These are phyloP conservation scores for Henningerozyma blattae DNA, from an alignment of 805 yeast genomes.

Conservation along the genomic window DNA sequence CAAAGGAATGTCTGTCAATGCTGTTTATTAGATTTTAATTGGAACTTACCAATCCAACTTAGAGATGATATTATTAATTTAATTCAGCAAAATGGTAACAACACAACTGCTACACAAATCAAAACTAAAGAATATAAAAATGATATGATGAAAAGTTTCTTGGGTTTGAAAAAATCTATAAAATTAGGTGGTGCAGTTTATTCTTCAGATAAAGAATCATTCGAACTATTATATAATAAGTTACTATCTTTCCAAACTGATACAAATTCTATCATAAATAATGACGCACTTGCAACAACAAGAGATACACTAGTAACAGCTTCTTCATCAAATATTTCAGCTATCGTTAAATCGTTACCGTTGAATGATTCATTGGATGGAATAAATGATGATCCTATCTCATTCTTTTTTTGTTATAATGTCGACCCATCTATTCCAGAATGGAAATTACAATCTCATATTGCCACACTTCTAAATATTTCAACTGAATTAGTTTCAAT, in stretches of 20 bases:
- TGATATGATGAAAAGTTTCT: slow-evolving; percentile 42
- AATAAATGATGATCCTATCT: slow-evolving; percentile 30
- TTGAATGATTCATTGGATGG: slow-evolving; percentile 44
- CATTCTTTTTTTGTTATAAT: slow-evolving; percentile 70
- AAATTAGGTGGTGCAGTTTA: slow-evolving; percentile 28
- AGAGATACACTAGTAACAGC: slow-evolving; percentile 1
- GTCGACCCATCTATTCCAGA: slow-evolving; percentile 56
- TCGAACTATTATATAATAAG: slow-evolving; percentile 39
- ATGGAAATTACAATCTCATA: no score
- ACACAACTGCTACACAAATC: slow-evolving; percentile 19
- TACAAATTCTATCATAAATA: neutral
- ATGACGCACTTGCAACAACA: neutral
- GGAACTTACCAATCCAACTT: slow-evolving; percentile 66
- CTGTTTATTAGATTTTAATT: slow-evolving; percentile 73
- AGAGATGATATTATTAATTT: slow-evolving; percentile 72
- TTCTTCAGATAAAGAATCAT: slow-evolving; percentile 27
- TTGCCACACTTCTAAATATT: no score
- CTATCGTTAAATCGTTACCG: slow-evolving; percentile 51
- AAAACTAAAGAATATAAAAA: slow-evolving; percentile 34
- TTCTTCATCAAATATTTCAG: slow-evolving; percentile 32
- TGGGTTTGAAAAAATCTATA: slow-evolving; percentile 36
- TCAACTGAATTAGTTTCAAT: no score
- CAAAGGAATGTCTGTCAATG: slow-evolving; percentile 77
- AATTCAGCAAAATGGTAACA: slow-evolving; percentile 46
- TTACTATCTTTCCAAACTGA: slow-evolving; percentile 13